Conservation (phyloP, 1,284 basidiomycete genomes). For the Apiotrichum laibachii region DNA sequence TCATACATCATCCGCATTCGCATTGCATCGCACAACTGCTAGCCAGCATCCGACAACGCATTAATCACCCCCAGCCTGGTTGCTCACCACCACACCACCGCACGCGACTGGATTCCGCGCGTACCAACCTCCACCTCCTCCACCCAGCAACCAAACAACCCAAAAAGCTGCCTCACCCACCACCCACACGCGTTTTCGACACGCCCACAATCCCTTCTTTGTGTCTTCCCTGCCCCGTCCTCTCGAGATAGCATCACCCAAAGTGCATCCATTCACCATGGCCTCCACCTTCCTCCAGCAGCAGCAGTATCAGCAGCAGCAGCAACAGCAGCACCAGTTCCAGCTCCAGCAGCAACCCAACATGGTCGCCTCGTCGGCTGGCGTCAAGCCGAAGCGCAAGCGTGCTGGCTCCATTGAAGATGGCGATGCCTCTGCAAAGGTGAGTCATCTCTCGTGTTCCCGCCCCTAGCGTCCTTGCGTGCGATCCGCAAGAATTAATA, state of each 20-base stretch:
- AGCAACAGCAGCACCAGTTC: too few relatives aligned
- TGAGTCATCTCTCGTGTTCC: constrained; percentile 3
- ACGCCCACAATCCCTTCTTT: neutral
- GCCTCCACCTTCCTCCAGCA: constrained; percentile 11
- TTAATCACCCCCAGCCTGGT: neutral
- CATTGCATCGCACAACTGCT: neutral
- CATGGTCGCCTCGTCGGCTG: constrained; percentile 28
- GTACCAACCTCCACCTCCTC: neutral
- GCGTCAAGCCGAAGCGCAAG: constrained; percentile 45
- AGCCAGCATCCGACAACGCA: neutral
- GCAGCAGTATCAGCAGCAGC: too few relatives aligned
- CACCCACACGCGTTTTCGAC: neutral
- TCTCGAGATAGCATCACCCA: too few relatives aligned
- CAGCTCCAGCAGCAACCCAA: constrained; percentile 16
- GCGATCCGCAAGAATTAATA: too few relatives aligned
- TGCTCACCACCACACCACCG: neutral
- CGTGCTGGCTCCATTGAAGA: constrained; percentile 22
- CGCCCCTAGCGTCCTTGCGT: neutral
- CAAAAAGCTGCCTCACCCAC: neutral
- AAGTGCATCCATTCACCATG: constrained; percentile 17
- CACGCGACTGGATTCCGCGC: constrained; percentile 1
- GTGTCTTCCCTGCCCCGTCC: too few relatives aligned
- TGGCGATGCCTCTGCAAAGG: constrained; percentile 16
- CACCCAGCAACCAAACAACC: neutral
- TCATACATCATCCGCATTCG: neutral